Evolutionary conservation across 108 stramenopile species (phyloP).

Genomic region (Stephanodiscus minutulus): DNA sequence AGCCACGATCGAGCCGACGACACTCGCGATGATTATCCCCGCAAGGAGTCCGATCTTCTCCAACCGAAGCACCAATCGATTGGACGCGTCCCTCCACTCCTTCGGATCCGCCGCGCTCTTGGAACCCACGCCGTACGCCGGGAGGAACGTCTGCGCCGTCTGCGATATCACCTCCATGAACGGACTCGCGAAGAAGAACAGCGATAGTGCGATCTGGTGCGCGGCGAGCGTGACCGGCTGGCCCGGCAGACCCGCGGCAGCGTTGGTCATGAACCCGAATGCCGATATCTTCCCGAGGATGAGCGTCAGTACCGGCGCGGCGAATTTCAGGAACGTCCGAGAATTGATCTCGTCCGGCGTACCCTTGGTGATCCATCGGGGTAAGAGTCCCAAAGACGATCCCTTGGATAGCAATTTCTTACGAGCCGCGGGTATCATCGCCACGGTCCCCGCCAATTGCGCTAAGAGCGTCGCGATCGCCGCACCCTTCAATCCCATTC

Average conservation of each 20-base stretch:
- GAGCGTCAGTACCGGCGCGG: constrained; percentile 82
- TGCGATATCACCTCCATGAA: constrained; percentile 89
- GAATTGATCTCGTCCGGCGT: constrained; percentile 47
- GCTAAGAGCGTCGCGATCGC: constrained; percentile 81
- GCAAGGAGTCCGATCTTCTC: constrained; percentile 62
- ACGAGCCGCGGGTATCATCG: constrained; percentile 71
- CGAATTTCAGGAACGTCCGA: constrained; percentile 74
- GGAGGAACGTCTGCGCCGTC: constrained; percentile 83
- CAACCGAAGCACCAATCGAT: constrained; percentile 46
- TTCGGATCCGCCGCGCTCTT: constrained; percentile 23
- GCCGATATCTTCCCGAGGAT: constrained; percentile 86
- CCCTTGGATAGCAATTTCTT: constrained; percentile 42
- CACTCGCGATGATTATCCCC: constrained; percentile 62
- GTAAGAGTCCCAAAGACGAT: constrained; percentile 34
- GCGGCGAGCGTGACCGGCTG: constrained; percentile 80
- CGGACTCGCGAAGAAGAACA: constrained; percentile 85
- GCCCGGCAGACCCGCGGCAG: constrained; percentile 81
- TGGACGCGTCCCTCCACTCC: constrained; percentile 60
- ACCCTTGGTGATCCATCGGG: constrained; percentile 24
- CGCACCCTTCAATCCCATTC: constrained; percentile 80
- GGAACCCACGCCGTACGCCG: constrained; percentile 42
- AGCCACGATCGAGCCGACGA: constrained; percentile 69
- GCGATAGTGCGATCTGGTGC: constrained; percentile 82
- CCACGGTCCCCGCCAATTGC: constrained; percentile 73
- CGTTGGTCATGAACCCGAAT: constrained; percentile 89